Evolutionary conservation across 768 basidiomycete genomes (phyloP).

Genomic region (Podaxis rugospora): DNA sequence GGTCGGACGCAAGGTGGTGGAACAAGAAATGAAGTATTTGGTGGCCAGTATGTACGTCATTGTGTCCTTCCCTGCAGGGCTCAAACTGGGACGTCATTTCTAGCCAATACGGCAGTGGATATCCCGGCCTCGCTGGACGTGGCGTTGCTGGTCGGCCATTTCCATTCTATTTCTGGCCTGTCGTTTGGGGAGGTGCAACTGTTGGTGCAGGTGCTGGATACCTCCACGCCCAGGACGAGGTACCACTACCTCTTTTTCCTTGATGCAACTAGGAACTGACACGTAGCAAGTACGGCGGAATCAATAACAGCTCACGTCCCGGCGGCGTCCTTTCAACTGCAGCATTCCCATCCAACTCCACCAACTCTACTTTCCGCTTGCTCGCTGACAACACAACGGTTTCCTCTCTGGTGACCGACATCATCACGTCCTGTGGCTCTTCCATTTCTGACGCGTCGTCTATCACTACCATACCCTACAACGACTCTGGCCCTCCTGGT

Average conservation of each 20-base stretch:
- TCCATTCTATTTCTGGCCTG: conserved; percentile 66
- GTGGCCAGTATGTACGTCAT: conserved; percentile 32
- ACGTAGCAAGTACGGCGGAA: conserved; percentile 21
- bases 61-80: neutral
- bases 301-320: conserved; percentile 42
- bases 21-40: conserved; percentile 38
- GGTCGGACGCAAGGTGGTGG: conserved; percentile 53
- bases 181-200: conserved; percentile 38
- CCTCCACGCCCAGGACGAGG: conserved; percentile 31
- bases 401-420: conserved; percentile 34
- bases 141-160: conserved; percentile 49
- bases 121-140: conserved; percentile 42
- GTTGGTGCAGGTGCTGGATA: conserved; percentile 19
- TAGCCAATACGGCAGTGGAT: conserved; percentile 61
- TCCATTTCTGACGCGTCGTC: conserved; percentile 19
- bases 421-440: conserved; percentile 36
- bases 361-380: conserved; percentile 40
- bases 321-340: conserved; percentile 45
- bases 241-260: conserved; percentile 3
- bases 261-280: neutral
- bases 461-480: conserved; percentile 23
- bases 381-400: conserved; percentile 47
- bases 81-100: conserved; percentile 6
- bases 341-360: conserved; percentile 33
- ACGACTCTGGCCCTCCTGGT: conserved; percentile 29